phyloP scores from a whole-genome alignment of 192 early-diverging fungal genomes.

The Pilaira anomala region DNA sequence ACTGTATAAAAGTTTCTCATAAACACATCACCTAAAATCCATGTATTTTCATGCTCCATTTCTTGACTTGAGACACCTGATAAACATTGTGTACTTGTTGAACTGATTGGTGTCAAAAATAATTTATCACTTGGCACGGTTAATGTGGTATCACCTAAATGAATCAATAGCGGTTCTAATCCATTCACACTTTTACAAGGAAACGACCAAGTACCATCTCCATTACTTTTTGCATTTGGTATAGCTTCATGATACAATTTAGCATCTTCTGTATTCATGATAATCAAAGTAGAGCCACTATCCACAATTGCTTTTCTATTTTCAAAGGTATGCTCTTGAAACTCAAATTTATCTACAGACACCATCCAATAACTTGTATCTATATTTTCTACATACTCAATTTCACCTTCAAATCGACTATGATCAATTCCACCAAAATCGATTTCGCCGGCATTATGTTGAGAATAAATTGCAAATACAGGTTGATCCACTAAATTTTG shows the following conservation, averaged over 20 bases:
- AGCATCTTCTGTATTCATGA: conserved; percentile 40
- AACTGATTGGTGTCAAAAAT: conserved; percentile 14
- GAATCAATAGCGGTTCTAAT: neutral
- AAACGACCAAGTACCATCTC: conserved; percentile 24
- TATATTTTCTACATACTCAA: conserved; percentile 49
- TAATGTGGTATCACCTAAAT: neutral
- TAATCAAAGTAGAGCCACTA: conserved; percentile 50
- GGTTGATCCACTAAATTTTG: conserved; percentile 10
- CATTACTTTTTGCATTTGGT: conserved; percentile 24
- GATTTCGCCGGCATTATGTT: conserved; percentile 21
- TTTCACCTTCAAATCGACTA: conserved; percentile 47
- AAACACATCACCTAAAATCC: conserved; percentile 30
- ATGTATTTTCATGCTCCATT: conserved; percentile 7
- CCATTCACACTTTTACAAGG: conserved; percentile 4
- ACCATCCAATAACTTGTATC: conserved; percentile 58
- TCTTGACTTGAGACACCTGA: conserved; percentile 24
- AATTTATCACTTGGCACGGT: conserved; percentile 10
- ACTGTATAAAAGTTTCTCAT: conserved; percentile 28
- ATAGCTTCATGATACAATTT: conserved; percentile 42
- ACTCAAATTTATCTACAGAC: conserved; percentile 32
- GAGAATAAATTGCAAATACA: conserved; percentile 25
- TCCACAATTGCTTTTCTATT: conserved; percentile 40
- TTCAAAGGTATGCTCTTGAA: conserved; percentile 21
- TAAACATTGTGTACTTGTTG: conserved; percentile 7
- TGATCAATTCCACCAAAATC: conserved; percentile 52